phyloP scores from a whole-genome alignment of 192 early-diverging fungal genomes.

The Dissophora ornata region DNA sequence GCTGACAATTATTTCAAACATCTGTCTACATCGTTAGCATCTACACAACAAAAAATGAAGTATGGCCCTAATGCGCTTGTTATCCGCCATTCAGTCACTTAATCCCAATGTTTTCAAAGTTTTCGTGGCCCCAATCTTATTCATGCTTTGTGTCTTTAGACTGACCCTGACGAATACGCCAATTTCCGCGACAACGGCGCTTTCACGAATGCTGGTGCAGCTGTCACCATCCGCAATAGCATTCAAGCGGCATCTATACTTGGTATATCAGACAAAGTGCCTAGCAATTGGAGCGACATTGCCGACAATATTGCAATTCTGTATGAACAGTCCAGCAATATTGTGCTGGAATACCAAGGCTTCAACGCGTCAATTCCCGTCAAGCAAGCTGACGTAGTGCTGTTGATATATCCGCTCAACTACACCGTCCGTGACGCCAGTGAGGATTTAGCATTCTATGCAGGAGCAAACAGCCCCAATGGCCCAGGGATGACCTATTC shows the following conservation, averaged over 20 bases:
- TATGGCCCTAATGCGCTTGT: background rate
- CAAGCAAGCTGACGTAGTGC: constrained; percentile 51
- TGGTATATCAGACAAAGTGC: constrained; percentile 16
- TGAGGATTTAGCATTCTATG: constrained; percentile 40
- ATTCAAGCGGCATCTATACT: constrained; percentile 41
- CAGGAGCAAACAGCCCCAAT: constrained; percentile 51
- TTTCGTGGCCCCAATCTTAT: no score
- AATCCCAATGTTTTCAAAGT: no score
- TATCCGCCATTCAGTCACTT: no score
- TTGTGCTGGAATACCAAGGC: constrained; percentile 48
- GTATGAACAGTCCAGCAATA: constrained; percentile 28
- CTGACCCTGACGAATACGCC: constrained; percentile 52
- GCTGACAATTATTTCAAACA: no score
- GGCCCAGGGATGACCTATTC: constrained; percentile 55
- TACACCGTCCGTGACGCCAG: constrained; percentile 20
- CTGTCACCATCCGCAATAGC: constrained; percentile 44
- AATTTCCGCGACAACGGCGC: constrained; percentile 44
- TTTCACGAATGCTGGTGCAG: constrained; percentile 41
- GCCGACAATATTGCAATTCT: constrained; percentile 41
- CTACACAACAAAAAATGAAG: constrained; percentile 24
- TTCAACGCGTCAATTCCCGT: constrained; percentile 53
- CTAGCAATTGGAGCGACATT: constrained; percentile 42
- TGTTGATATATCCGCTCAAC: constrained; percentile 49
- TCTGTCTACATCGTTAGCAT: background rate
- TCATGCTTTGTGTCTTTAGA: constrained; percentile 9